Evolutionary conservation across 169 alveolate species (phyloP), one percentile per base, ranked within the genome.

Genomic region (Plasmodium coatneyi): DNA sequence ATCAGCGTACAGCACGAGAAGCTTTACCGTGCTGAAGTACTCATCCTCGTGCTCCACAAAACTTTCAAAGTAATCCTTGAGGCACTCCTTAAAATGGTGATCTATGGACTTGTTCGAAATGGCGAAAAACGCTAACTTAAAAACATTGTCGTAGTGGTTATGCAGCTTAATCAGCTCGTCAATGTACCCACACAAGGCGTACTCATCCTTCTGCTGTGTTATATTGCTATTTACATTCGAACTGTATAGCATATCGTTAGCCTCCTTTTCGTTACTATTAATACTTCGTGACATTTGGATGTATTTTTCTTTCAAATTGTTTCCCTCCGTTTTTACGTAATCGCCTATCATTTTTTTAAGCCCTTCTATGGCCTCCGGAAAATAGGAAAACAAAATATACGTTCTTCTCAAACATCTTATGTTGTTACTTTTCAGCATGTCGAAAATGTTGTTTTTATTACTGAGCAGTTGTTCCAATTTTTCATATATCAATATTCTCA

Each of bases 371-470:
- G 96, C 96, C 84, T 92, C 82, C 81, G 83, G 54, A 56, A 83
- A 82, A 80, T 91, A 79, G 5, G 96, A 95, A 74, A 95, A 92
- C 49, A 92, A 91, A 43, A 83, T 83, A 79, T 92, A 95, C 30
- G 93, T 86, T 76, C 93, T 72, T 86, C 93, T 86, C 41, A 86
- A 76, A 19, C 81, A 86, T 46, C 80, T 32, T 54, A 86, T 54
- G 46, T 70, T 74, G 80, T 86, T 86, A 76, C 80, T 74, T 86
- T 86, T 86, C 43, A 86, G 80, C 70, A 86, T 41, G 60, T 86
- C 71, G 54, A 46, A 86, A 19, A 86, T 86, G 43, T 86, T 86
- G 10, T 86, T 39, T 54, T 86, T 86, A 86, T 74, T 86, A 14
- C 32, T 25, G 6, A 86, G 60, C 54, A 86, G 49, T 46, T 36